Percentiles rank a stretch among this genome's conserved stretches.
These are phyloP conservation scores for Drechslerella dactyloides DNA, from an alignment of 2,329 filamentous ascomycete genomes.

Conservation along the genomic window DNA sequence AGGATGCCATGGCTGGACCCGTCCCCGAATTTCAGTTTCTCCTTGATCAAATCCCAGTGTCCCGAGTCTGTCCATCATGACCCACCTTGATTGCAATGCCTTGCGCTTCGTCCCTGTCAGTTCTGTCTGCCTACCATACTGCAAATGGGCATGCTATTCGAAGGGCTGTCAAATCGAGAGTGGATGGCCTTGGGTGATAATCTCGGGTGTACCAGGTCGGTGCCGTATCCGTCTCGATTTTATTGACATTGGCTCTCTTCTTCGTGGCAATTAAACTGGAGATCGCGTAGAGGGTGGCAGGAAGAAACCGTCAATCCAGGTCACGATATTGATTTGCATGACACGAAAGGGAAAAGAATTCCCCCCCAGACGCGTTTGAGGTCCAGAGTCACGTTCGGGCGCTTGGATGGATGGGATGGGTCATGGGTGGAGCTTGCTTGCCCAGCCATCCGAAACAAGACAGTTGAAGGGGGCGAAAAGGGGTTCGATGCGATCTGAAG, in stretches of 20 bases:
- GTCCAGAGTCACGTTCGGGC: background rate
- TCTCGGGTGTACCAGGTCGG: slow-evolving; percentile 36
- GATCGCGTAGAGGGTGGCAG: too few species aligned
- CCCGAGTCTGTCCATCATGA: slow-evolving; percentile 20
- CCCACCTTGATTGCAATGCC: slow-evolving; percentile 27
- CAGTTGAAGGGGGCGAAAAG: background rate
- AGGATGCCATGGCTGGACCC: background rate
- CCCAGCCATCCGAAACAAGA: background rate
- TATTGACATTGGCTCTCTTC: slow-evolving; percentile 14
- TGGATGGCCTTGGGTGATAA: slow-evolving; percentile 25
- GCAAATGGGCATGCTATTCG: slow-evolving; percentile 15
- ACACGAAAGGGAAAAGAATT: background rate
- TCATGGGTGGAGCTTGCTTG: background rate
- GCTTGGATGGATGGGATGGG: background rate
- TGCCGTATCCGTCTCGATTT: slow-evolving; percentile 43
- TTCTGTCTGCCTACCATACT: background rate
- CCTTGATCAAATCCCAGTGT: slow-evolving; percentile 44
- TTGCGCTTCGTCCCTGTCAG: slow-evolving; percentile 8
- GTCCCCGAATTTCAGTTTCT: slow-evolving; percentile 21
- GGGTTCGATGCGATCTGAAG: slow-evolving; percentile 6
- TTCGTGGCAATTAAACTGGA: slow-evolving; percentile 1
- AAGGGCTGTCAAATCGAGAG: background rate
- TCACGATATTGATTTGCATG: background rate
- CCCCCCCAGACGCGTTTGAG: background rate
- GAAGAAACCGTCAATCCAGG: background rate